Evolutionary conservation across 495 filamentous ascomycete species (phyloP).

Genomic region (Daldinia bambusicola): DNA sequence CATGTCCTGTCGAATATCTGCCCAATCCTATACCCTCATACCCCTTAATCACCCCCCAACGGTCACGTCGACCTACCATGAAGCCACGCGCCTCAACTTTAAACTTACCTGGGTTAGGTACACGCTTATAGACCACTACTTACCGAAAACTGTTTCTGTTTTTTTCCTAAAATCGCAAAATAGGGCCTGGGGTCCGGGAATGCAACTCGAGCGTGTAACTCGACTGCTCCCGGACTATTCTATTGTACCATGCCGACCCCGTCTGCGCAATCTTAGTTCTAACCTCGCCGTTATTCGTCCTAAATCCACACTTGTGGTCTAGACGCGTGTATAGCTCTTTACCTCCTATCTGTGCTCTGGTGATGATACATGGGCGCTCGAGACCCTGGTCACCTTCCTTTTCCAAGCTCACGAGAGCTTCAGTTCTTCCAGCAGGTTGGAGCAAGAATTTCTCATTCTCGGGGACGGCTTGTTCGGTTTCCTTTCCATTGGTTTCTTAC

Average conservation of each 20-base stretch:
- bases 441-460: constrained; percentile 36
- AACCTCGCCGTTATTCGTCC: constrained; percentile 12
- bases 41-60: constrained; percentile 31
- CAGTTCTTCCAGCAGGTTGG: constrained; percentile 36
- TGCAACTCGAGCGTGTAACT: constrained; percentile 39
- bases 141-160: not conserved
- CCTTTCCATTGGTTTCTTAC: not conserved
- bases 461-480: constrained; percentile 16
- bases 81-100: constrained; percentile 37
- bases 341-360: constrained; percentile 30
- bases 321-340: constrained; percentile 35
- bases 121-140: not conserved
- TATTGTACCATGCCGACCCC: constrained; percentile 14
- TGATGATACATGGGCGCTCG: constrained; percentile 37
- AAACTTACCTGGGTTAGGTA: constrained; percentile 18
- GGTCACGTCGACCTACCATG: constrained; percentile 35
- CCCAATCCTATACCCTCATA: constrained; percentile 23
- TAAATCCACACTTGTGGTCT: constrained; percentile 35
- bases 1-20: constrained; percentile 16
- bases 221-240: constrained; percentile 19
- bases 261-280: constrained; percentile 25
- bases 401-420: constrained; percentile 44
- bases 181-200: constrained; percentile 35
- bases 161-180: constrained; percentile 25
- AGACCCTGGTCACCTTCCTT: constrained; percentile 43